These are phyloP conservation scores for Cudoniella acicularis DNA, from an alignment of 495 filamentous ascomycete genomes.

Conservation along the genomic window DNA sequence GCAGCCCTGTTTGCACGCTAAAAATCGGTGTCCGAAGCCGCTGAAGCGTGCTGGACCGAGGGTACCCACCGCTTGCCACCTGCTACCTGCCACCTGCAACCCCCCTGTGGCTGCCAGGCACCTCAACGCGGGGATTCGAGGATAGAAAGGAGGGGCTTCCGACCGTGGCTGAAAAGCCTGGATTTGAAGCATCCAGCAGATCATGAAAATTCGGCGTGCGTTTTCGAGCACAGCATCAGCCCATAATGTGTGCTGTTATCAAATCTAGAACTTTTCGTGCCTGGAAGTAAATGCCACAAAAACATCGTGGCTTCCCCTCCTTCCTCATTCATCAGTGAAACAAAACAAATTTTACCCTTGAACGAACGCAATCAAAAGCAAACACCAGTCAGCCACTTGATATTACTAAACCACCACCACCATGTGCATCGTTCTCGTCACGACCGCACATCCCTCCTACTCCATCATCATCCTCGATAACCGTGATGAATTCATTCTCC, in stretches of 20 bases:
- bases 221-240: neutral
- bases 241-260: neutral
- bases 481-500: constrained; percentile 90
- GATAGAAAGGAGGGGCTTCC: neutral
- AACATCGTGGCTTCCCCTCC: neutral
- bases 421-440: constrained; percentile 93
- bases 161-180: constrained; percentile 12
- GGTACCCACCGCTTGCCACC: neutral
- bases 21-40: neutral
- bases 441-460: constrained; percentile 87
- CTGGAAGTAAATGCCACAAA: neutral
- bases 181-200: constrained; percentile 7
- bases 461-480: constrained; percentile 89
- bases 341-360: neutral
- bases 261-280: neutral
- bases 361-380: neutral
- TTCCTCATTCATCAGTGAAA: neutral
- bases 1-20: neutral
- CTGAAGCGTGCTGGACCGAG: neutral
- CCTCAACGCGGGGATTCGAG: neutral
- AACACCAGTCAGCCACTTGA: neutral
- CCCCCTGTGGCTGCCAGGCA: neutral
- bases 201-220: constrained; percentile 1
- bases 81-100: no score
- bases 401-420: constrained; percentile 4